Conservation (phyloP, 1,284 basidiomycete genomes). For the Ceratobasidium sp. region DNA sequence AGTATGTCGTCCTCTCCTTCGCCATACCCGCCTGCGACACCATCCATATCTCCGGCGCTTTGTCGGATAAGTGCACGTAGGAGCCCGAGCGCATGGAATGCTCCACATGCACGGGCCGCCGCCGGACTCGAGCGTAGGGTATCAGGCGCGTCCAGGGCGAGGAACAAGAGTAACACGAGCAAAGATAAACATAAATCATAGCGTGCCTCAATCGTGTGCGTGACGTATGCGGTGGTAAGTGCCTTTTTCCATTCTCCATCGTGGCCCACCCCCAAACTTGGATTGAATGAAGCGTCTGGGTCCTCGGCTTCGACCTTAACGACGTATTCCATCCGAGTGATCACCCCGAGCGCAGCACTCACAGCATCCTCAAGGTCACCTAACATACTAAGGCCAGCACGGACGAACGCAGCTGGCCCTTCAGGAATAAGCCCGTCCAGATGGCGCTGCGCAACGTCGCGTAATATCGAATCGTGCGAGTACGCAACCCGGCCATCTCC, state of each 20-base stretch:
- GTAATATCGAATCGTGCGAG: constrained; percentile 42
- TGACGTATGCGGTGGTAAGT: constrained; percentile 69
- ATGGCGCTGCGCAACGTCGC: constrained; percentile 44
- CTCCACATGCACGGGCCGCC: constrained; percentile 61
- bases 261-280: constrained; percentile 52
- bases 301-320: constrained; percentile 70
- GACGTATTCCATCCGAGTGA: constrained; percentile 73
- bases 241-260: constrained; percentile 65
- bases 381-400: constrained; percentile 66
- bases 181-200: constrained; percentile 76
- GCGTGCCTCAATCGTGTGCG: constrained; percentile 71
- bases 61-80: constrained; percentile 69
- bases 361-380: constrained; percentile 67
- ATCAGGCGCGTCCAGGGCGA: constrained; percentile 55
- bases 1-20: constrained; percentile 41
- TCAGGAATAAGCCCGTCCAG: constrained; percentile 53
- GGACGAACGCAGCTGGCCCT: constrained; percentile 67
- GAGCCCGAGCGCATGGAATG: constrained; percentile 79
- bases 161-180: constrained; percentile 75
- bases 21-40: constrained; percentile 27
- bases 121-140: constrained; percentile 22
- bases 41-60: constrained; percentile 62
- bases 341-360: constrained; percentile 68
- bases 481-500: constrained; percentile 43
- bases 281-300: constrained; percentile 66